Evolutionary conservation across 2,329 filamentous ascomycete species (phyloP), one percentile per base, ranked within the genome.

Genomic region (Purpureocillium takamizusanense): DNA sequence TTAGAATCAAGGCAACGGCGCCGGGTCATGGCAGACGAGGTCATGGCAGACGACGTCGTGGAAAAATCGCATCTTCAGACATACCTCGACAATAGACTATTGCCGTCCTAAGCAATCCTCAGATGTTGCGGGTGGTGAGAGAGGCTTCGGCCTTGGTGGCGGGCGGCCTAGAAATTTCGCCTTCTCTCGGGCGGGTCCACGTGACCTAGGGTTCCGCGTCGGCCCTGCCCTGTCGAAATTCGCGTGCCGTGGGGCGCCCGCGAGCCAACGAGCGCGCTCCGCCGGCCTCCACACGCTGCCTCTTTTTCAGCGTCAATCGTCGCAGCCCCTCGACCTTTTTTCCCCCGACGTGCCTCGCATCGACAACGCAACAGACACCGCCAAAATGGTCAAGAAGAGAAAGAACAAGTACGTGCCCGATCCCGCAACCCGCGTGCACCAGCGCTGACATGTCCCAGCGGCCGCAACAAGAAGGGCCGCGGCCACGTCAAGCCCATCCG

Each of bases 401-500:
- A 77, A 78, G 67, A 76, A 74, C 67, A 81, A 81, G 73, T 76
- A 69, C 57, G 70, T 61, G 37, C 46, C 39, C 43, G 42, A n/a
- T n/a, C 37, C 38, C 41, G 18, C 13, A 10, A 31, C 31, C 23
- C 31, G 28, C n/a, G n/a, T n/a, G n/a, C n/a, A n/a, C n/a, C n/a
- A n/a, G n/a, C n/a, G n/a, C n/a, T n/a, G n/a, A 45, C 36, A 30
- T 40, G 36, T 39, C 27, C 38, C 67, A 94, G 86, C 78, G 90
- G 90, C 71, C 88, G 90, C 70, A 95, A 97, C 86, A 95, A 95
- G 88, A 95, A 95, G 75, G 90, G 92, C 70, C 87, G 92, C 70
- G 92, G 92, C 77, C 90, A 97, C 81, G 88, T 94, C 75, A 98
- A 98, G 83, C 94, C 92, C 65, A 95, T 98, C 76, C 86, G 75